Base-by-base conservation (phyloP, 2,329 filamentous ascomycete species). In the Trichoderma semiorbis region DNA sequence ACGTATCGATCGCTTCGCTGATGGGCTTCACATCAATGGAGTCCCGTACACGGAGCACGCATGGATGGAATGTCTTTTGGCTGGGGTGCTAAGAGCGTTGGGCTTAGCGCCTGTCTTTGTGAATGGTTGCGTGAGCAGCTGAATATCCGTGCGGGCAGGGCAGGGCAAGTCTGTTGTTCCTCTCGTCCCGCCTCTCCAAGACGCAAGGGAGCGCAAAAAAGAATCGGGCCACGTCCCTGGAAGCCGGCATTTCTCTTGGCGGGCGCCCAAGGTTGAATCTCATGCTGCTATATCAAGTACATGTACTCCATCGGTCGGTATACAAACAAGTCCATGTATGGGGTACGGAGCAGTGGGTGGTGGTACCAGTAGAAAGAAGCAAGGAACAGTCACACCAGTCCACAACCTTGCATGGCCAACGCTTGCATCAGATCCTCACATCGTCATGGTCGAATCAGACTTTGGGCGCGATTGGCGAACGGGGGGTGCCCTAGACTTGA, bases 111-210 rank as follows among this genome's bases (percentile, higher is more conserved):
- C 62, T 24, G 39, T 6, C 21, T 16, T 18, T 6, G 39, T 50
- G 62, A 64, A 64, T 65, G 62, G 62, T 8, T 65, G 39, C 62
- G 43, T 34, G 62, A 28, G 39, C 62, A 65, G 62, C 62, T 65
- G 62, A 65, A 65, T 28, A 14, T 26, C 61, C 43, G 61, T 36
- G 39, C 39, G 39, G 16, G 39, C 39, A 43, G 16, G 36, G 36
- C 43, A 50, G 18, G 61, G 24, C 24, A 39, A 43, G 16, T 47
- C 36, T 43, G 18, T 63, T 63, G 61, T 26, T 39, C 36, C 36
- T 2, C 14, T n/a, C 24, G 21, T 50, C 43, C 43, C 43, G 43
- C 61, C n/a, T 39, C 36, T 39, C 36, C 26, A 36, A 28, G 61
- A 32, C 21, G 55, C 55, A n/a, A 36, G 24, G 26, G 16, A 58